phyloP scores from a whole-genome alignment of 257 asterid species.

The Leptodermis oblonga region DNA sequence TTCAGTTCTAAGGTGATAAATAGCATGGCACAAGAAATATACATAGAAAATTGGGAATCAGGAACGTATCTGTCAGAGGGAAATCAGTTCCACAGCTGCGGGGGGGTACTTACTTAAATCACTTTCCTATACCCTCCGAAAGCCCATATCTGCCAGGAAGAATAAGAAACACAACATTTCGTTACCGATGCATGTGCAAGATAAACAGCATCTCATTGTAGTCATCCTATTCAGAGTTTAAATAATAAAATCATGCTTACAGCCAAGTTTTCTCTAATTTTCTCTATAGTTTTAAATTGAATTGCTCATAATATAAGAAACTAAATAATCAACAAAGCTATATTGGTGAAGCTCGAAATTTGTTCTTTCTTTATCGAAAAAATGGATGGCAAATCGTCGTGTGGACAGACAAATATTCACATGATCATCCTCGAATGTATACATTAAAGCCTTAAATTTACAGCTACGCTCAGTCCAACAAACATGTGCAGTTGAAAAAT shows the following conservation, averaged over 20 bases:
- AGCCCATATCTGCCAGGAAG: slow-evolving; percentile 82
- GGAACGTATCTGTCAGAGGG: slow-evolving; percentile 9
- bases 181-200: neutral
- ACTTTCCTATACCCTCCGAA: slow-evolving; percentile 93
- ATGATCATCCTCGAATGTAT: neutral
- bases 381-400: neutral
- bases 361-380: neutral
- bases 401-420: neutral
- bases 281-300: neutral
- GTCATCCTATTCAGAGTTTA: neutral
- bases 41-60: neutral
- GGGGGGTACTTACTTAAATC: slow-evolving; percentile 26
- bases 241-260: neutral
- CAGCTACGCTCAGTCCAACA: neutral
- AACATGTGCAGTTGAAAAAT: neutral
- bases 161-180: neutral
- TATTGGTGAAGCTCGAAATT: neutral
- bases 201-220: neutral
- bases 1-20: neutral
- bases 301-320: no score
- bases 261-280: neutral
- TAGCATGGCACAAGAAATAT: slow-evolving; percentile 4
- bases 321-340: neutral
- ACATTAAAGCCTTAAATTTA: neutral
- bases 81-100: neutral